A percentile compares a stretch with the other conserved stretches of the same genome.
These are phyloP conservation scores for Citrus sp. DNA, from an alignment of 345 rosid genomes.

Conservation along the genomic window DNA sequence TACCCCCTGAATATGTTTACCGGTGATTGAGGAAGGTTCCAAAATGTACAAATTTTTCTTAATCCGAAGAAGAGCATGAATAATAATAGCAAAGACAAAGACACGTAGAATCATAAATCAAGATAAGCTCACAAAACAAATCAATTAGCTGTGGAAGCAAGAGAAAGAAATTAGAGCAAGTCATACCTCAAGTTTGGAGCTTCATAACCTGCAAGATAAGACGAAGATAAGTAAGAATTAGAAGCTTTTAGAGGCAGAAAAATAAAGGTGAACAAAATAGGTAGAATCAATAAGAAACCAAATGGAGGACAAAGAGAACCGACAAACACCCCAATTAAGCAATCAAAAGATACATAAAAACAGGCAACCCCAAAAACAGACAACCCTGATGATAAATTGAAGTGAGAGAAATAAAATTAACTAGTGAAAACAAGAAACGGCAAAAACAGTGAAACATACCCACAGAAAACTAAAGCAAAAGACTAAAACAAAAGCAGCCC, in stretches of 20 bases:
- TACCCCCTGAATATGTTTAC: not conserved
- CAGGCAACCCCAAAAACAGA: not conserved
- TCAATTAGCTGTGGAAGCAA: too few relatives aligned
- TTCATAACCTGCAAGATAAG: slow-evolving; percentile 61
- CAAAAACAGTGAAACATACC: too few relatives aligned
- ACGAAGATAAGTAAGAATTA: slow-evolving; percentile 1
- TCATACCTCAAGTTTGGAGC: slow-evolving; percentile 78
- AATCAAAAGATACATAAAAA: not conserved
- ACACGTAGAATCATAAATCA: not conserved
- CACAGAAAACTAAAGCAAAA: too few relatives aligned
- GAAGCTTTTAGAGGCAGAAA: not conserved
- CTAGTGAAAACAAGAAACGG: too few relatives aligned
- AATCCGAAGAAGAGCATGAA: not conserved
- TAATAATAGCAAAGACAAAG: not conserved
- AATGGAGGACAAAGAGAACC: not conserved
- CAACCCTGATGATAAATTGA: not conserved
- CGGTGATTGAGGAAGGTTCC: not conserved
- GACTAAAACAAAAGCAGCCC: too few relatives aligned
- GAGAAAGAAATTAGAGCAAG: not conserved
- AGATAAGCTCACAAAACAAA: not conserved
- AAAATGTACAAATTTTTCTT: not conserved
- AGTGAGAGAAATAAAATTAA: too few relatives aligned
- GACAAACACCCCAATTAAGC: not conserved
- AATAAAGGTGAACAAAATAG: not conserved
- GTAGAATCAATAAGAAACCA: not conserved